A percentile compares a stretch with the other conserved stretches of the same genome.
Evolutionary conservation across 495 filamentous ascomycete genomes (phyloP).

Genomic region (Aspergillus hancockii): DNA sequence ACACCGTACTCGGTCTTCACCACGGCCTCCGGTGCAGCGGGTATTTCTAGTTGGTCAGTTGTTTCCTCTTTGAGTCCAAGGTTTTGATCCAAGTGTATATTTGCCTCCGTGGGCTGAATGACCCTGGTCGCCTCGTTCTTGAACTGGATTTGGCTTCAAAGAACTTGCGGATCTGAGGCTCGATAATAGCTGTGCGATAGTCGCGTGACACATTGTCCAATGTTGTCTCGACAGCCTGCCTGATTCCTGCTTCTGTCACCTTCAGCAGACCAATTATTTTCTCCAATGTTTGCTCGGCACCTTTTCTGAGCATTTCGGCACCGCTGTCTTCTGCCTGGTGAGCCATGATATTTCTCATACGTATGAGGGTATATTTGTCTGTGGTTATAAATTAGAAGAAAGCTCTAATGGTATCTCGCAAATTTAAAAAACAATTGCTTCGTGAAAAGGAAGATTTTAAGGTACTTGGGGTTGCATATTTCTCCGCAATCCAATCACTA

Average conservation of each 20-base stretch:
- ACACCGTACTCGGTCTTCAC: not conserved
- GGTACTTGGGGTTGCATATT: no score
- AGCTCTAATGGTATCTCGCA: not conserved
- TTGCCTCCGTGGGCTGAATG: not conserved
- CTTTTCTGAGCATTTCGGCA: not conserved
- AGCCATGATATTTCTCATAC: not conserved
- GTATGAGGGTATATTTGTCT: not conserved
- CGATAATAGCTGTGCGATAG: constrained; percentile 9
- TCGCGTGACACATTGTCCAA: not conserved
- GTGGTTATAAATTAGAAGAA: not conserved
- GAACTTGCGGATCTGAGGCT: constrained; percentile 3
- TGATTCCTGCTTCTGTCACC: not conserved
- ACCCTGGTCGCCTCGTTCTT: not conserved
- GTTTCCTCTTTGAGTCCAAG: not conserved
- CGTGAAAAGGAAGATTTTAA: no score
- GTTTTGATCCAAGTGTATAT: not conserved
- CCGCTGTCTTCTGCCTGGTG: not conserved
- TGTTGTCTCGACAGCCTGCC: not conserved
- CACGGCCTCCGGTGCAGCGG: not conserved
- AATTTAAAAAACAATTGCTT: no score
- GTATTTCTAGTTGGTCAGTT: not conserved
- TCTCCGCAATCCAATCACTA: no score
- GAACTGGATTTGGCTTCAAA: not conserved
- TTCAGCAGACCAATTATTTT: not conserved
- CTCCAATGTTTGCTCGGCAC: not conserved